phyloP scores from a whole-genome alignment of 2,329 filamentous ascomycete species.

The Rutstroemia sydowiana region DNA sequence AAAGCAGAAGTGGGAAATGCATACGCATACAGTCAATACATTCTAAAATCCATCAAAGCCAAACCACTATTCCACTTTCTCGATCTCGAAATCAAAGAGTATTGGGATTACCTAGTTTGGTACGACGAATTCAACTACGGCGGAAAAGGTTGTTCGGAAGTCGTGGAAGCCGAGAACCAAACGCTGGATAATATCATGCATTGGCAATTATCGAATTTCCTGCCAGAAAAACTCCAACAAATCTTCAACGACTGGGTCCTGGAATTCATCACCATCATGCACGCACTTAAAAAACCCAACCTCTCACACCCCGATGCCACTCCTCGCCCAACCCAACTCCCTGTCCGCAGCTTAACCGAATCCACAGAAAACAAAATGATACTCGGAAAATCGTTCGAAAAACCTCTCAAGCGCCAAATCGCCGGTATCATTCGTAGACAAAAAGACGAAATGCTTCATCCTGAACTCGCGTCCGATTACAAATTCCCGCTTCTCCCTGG shows the following conservation, averaged over 20 bases:
- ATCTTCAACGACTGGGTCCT: constrained; percentile 89
- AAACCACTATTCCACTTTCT: constrained; percentile 97
- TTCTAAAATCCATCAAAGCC: constrained; percentile 91
- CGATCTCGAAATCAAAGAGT: constrained; percentile 94
- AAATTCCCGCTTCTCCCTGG: constrained; percentile 75
- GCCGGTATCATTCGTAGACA: constrained; percentile 74
- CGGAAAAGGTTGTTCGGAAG: constrained; percentile 80
- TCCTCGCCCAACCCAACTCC: constrained; percentile 51
- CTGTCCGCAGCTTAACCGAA: constrained; percentile 47
- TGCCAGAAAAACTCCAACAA: constrained; percentile 72
- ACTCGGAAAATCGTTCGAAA: constrained; percentile 76
- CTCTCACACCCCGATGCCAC: constrained; percentile 39
- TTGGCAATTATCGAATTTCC: constrained; percentile 91
- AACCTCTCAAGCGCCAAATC: constrained; percentile 84
- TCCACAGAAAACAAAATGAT: constrained; percentile 54
- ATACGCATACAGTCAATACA: constrained; percentile 94
- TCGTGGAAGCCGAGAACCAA: constrained; percentile 69
- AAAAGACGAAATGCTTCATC: constrained; percentile 81
- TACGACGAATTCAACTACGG: constrained; percentile 99
- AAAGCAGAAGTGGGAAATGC: constrained; percentile 96
- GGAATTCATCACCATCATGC: constrained; percentile 94
- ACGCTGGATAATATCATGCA: constrained; percentile 89
- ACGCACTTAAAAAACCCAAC: constrained; percentile 66
- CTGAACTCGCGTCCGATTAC: constrained; percentile 82
- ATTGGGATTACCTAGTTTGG: constrained; percentile 99